Evolutionary conservation across 2,329 filamentous ascomycete species (phyloP).

Genomic region (Sclerotinia nivalis): DNA sequence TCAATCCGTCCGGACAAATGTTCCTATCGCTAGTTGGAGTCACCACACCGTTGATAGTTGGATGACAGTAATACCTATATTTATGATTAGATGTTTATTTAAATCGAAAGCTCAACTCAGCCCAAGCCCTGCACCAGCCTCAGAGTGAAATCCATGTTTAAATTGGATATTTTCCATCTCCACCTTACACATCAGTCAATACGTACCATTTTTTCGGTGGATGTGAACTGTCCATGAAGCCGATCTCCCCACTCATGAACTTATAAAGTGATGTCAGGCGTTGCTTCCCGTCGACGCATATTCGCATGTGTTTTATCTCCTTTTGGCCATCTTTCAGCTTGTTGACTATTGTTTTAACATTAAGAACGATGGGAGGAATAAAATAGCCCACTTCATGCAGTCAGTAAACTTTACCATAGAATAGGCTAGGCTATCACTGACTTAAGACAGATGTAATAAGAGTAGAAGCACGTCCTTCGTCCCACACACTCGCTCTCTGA

Average conservation of each 20-base stretch:
- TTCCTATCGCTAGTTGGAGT: conserved; percentile 34
- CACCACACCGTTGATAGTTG: conserved; percentile 32
- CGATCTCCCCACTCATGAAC: conserved; percentile 49
- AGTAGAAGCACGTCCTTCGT: conserved; percentile 40
- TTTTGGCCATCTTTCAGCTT: conserved; percentile 27
- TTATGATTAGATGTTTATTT: neutral
- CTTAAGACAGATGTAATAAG: conserved; percentile 40
- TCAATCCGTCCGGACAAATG: conserved; percentile 43
- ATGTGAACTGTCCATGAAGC: conserved; percentile 45
- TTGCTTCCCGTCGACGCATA: conserved; percentile 52
- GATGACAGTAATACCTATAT: conserved; percentile 39
- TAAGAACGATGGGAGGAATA: conserved; percentile 52
- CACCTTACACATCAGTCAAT: neutral
- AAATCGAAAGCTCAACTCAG: neutral
- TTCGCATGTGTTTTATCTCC: conserved; percentile 34
- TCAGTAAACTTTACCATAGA: conserved; percentile 24
- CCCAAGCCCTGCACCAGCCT: neutral
- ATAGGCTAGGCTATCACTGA: conserved; percentile 24
- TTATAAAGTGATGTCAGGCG: conserved; percentile 48
- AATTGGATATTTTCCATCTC: neutral
- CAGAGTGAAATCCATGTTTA: too few species aligned
- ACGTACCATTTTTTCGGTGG: conserved; percentile 46
- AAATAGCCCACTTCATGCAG: conserved; percentile 40
- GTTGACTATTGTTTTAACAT: conserved; percentile 36
- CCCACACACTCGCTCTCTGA: conserved; percentile 51